Percentiles rank a stretch among this genome's conserved stretches.
phyloP scores from a whole-genome alignment of 495 filamentous ascomycete genomes.

The Penicillium malachiteum region DNA sequence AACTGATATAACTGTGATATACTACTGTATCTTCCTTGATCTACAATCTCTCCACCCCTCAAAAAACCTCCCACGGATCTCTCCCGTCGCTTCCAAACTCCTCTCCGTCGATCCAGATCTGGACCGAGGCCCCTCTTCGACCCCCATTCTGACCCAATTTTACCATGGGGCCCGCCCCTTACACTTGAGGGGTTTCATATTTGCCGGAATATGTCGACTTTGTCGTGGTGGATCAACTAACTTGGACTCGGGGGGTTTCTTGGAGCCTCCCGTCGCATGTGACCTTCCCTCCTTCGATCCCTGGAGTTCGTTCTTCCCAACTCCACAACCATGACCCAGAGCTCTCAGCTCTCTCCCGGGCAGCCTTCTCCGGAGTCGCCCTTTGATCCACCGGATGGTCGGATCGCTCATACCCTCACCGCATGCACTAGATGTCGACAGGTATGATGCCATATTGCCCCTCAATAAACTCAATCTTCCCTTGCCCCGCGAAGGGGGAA shows the following conservation, averaged over 20 bases:
- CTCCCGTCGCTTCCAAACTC: constrained; percentile 26
- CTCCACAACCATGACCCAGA: constrained; percentile 21
- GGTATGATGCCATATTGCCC: constrained; percentile 49
- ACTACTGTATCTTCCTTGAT: not conserved
- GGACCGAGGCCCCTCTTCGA: constrained; percentile 19
- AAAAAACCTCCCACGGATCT: constrained; percentile 5
- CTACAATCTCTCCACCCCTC: not conserved
- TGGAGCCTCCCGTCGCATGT: constrained; percentile 15
- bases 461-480: constrained; percentile 1
- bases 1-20: not conserved
- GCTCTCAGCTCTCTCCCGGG: constrained; percentile 13
- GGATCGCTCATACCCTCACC: constrained; percentile 79
- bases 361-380: constrained; percentile 26
- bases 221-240: constrained; percentile 13
- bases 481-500: not conserved
- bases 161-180: constrained; percentile 9
- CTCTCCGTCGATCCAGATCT: constrained; percentile 24
- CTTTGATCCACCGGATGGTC: constrained; percentile 39
- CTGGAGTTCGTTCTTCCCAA: not conserved
- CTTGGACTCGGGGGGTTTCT: not conserved
- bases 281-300: constrained; percentile 12
- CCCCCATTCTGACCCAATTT: constrained; percentile 6
- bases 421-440: constrained; percentile 84
- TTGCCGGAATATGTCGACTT: constrained; percentile 23
- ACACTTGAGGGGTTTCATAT: not conserved